Percentiles rank a stretch among this genome's conserved stretches.
Conservation (phyloP, 2,329 filamentous ascomycete genomes). For the Alternaria gaisen region DNA sequence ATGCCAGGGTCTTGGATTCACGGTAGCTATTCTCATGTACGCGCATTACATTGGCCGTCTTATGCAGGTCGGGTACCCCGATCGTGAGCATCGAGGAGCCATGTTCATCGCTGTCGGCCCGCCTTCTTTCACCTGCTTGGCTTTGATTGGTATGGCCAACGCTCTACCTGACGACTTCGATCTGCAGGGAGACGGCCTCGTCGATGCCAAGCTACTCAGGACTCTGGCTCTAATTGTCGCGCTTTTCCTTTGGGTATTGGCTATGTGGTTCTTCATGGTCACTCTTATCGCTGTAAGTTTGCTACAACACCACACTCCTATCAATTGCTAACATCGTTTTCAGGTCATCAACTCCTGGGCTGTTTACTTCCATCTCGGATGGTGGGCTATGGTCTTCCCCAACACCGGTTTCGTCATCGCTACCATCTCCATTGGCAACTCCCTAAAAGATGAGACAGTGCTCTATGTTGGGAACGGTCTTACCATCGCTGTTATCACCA, state of each 20-base stretch:
- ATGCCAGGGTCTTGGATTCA: conserved; percentile 75
- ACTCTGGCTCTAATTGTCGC: conserved; percentile 59
- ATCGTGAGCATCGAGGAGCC: conserved; percentile 70
- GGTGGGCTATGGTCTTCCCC: conserved; percentile 67
- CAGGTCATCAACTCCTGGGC: conserved; percentile 45
- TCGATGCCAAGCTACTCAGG: conserved; percentile 56
- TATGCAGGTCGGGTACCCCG: conserved; percentile 72
- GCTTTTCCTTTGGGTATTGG: conserved; percentile 71
- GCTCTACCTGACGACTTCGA: conserved; percentile 59
- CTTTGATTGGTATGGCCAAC: conserved; percentile 73
- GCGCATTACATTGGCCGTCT: conserved; percentile 75
- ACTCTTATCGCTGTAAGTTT: conserved; percentile 50
- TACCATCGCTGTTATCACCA: conserved; percentile 61
- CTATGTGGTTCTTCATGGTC: conserved; percentile 65
- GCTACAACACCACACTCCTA: background rate
- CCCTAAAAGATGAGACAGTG: conserved; percentile 47
- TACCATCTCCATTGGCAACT: conserved; percentile 53
- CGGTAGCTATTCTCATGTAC: conserved; percentile 76
- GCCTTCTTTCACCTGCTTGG: conserved; percentile 74
- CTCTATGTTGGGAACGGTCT: conserved; percentile 56
- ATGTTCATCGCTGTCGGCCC: conserved; percentile 82
- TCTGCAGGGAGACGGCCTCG: conserved; percentile 57
- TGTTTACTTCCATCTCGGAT: conserved; percentile 67
- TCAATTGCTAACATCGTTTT: conserved; percentile 39
- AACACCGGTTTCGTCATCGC: conserved; percentile 56